Conservation (phyloP, 441 rosid species). For the Pelargonium fulgidum region DNA sequence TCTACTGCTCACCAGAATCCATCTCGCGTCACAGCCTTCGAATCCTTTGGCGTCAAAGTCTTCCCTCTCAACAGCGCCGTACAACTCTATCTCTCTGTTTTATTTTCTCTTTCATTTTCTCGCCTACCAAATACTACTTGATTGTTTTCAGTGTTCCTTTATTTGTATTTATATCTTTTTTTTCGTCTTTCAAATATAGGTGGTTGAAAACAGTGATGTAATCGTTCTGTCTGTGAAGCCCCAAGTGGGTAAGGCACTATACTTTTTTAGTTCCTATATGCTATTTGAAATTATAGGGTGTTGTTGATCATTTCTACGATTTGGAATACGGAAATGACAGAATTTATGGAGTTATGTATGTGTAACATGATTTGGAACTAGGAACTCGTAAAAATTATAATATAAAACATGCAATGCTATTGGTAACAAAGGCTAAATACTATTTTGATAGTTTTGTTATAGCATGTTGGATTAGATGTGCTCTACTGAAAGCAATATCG, state of each 20-base stretch:
- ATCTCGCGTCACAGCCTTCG: conserved; percentile 47
- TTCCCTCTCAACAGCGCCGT: conserved; percentile 50
- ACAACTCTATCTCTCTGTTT: conserved; percentile 8
- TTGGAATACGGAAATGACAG: not conserved
- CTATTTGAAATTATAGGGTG: not conserved
- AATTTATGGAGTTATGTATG: not conserved
- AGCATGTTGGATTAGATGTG: not conserved
- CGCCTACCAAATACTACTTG: not conserved
- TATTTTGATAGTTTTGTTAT: not conserved
- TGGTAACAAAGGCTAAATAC: not conserved
- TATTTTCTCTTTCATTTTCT: not conserved
- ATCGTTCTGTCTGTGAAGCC: conserved; percentile 85
- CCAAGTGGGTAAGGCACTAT: conserved; percentile 57
- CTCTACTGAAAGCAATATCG: not conserved
- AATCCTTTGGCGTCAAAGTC: conserved; percentile 60
- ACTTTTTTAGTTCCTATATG: not conserved
- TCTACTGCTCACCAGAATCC: conserved; percentile 57
- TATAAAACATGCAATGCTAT: not conserved
- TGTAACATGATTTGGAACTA: not conserved
- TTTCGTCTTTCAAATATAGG: conserved; percentile 31
- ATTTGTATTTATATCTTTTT: not conserved
- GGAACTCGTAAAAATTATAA: not conserved
- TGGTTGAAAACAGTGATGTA: conserved; percentile 67
- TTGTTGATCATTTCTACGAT: not conserved
- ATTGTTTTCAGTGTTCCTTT: not conserved